Evolutionary conservation across 1,139 yeast species (phyloP).

Genomic region (Yamadazyma aaseri): DNA sequence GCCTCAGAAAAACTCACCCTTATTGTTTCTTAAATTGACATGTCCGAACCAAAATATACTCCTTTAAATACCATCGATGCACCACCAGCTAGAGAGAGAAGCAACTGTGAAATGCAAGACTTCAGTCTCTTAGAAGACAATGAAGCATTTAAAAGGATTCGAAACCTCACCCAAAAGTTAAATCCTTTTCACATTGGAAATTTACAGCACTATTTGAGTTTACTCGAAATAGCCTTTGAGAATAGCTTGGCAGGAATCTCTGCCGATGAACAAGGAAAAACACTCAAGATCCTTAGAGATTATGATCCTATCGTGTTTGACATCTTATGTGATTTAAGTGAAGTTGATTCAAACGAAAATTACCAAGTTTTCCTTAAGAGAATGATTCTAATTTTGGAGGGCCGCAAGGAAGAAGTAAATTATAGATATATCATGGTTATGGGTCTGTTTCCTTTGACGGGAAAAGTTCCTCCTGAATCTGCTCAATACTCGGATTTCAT

Average conservation of each 20-base stretch:
- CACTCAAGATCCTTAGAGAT: background rate
- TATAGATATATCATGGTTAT: background rate
- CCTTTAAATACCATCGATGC: no score
- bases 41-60: no score
- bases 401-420: background rate
- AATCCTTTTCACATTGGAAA: background rate
- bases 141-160: background rate
- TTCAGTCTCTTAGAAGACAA: background rate
- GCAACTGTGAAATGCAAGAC: no score
- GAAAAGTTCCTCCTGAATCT: background rate
- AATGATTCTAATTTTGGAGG: background rate
- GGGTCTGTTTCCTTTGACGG: background rate
- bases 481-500: background rate
- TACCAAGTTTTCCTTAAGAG: background rate
- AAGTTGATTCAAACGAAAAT: no score
- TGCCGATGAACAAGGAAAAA: background rate
- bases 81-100: no score
- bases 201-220: background rate
- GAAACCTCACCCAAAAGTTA: background rate
- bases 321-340: background rate
- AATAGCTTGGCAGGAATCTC: background rate
- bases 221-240: background rate
- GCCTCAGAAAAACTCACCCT: no score
- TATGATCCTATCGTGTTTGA: background rate
- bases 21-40: no score